Base-by-base conservation (phyloP, 495 filamentous ascomycete genomes). In the Tuber calosporum region DNA sequence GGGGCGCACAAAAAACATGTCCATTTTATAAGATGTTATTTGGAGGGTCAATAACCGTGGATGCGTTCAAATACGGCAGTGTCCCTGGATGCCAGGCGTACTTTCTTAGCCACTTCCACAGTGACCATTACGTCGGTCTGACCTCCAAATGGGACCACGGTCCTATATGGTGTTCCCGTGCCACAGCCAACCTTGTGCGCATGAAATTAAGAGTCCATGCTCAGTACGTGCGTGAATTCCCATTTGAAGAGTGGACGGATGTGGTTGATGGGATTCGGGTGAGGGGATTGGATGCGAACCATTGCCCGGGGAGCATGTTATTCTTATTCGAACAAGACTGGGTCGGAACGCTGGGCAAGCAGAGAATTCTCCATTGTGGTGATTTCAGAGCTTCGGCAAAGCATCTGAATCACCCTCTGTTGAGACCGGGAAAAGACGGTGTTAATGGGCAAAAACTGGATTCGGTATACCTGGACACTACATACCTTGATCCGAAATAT, bases 21-120 rank as follows among this genome's bases (percentile, higher is more conserved):
- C 95, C 95, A 0, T 99, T 99, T 81, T 99, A 98, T 84, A 99
- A 99, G 82, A 96, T 98, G 73, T 87, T 99, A 82, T 92, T 93
- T 3, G 92, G 92, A 1, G 91, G 97, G 74, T 91, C 87, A 70
- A 96, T 98, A 74, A 94, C 92, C 71, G 95, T 99, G 5, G 95
- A 99, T 82, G 95, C 96, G 0, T 98, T 99, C 82, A 89, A 93
- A 8, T 99, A 98, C 79, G 96, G 95, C 5, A 91, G 93, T 5
- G 91, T 99, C 0, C 88, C 96, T 81, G 93, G 92, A 0, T 96
- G 93, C 81, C 90, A 92, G 68, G 95, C 94, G 34, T 99, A 99
- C 82, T 99, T 99, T 79, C 87, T 99, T 38, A 97, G 93, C 76
- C 95, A 99, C 80, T 99, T 97, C 77, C 95, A 99, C 83, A 96